Percentiles rank a stretch among this genome's conserved stretches.
These are phyloP conservation scores for Dryadomyces quercivorus DNA, from an alignment of 2,329 filamentous ascomycete genomes.

Conservation along the genomic window DNA sequence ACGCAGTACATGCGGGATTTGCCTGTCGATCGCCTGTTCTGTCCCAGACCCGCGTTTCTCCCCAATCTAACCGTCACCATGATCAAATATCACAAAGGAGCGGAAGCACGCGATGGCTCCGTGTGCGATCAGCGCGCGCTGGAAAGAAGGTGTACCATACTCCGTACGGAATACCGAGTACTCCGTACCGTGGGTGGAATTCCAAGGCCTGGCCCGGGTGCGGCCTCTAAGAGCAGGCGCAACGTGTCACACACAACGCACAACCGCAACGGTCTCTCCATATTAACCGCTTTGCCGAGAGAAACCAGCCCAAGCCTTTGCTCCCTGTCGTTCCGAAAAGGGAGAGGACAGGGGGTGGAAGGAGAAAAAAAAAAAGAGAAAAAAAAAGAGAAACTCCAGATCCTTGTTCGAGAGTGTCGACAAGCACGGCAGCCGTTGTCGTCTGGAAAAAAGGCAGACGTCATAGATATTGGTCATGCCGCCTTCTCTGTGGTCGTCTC, in stretches of 20 bases:
- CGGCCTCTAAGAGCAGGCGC: neutral
- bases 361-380: neutral
- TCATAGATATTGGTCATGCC: neutral
- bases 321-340: too few species aligned
- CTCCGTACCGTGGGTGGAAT: too few species aligned
- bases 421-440: too few species aligned
- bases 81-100: neutral
- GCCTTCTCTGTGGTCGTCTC: neutral
- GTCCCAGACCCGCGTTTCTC: neutral
- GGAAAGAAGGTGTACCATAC: too few species aligned
- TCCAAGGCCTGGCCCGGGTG: neutral
- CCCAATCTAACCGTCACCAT: neutral
- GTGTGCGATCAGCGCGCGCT: neutral
- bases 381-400: too few species aligned
- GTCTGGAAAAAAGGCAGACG: neutral
- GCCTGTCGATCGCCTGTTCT: conserved; percentile 6
- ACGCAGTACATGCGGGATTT: conserved; percentile 5
- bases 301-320: neutral
- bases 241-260: neutral
- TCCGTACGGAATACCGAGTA: neutral
- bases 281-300: neutral
- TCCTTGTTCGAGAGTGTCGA: too few species aligned
- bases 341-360: too few species aligned
- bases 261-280: neutral
- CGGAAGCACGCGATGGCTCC: neutral